Percentiles rank a stretch among this genome's conserved stretches.
These are phyloP conservation scores for Ambrosia trifida DNA, from an alignment of 129 eudicot genomes.

Conservation along the genomic window DNA sequence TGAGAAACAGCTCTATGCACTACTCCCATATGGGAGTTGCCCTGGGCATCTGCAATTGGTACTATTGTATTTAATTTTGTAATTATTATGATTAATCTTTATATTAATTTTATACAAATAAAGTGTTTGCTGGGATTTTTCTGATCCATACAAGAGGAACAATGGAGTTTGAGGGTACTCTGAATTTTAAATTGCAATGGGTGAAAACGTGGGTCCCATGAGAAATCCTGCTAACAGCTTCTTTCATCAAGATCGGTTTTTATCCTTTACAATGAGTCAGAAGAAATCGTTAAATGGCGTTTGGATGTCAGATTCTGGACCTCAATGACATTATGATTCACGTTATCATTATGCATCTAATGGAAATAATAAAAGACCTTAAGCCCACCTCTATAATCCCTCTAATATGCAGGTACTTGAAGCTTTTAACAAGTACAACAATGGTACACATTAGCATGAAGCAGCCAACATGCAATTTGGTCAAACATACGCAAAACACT, in stretches of 20 bases:
- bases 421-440: conserved; percentile 26
- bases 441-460: conserved; percentile 9
- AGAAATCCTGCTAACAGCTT: conserved; percentile 21
- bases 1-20: conserved; percentile 35
- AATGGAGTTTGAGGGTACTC: conserved; percentile 38
- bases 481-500: conserved; percentile 24
- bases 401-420: conserved; percentile 27
- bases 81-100: background rate
- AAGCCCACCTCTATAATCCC: conserved; percentile 19
- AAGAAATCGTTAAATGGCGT: conserved; percentile 31
- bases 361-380: conserved; percentile 13
- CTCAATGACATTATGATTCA: conserved; percentile 19
- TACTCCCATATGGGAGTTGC: conserved; percentile 31
- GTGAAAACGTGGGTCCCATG: conserved; percentile 34
- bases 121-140: conserved; percentile 40
- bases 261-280: conserved; percentile 22
- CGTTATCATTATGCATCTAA: conserved; percentile 20
- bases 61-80: conserved; percentile 8
- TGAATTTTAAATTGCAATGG: conserved; percentile 19
- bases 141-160: conserved; percentile 37
- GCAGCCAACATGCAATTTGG: conserved; percentile 29
- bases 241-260: conserved; percentile 25
- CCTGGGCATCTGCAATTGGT: conserved; percentile 46
- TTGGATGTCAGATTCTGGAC: conserved; percentile 31
- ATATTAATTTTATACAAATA: background rate